Evolutionary conservation across 768 basidiomycete species (phyloP).

Genomic region (Termitomyces sp.): DNA sequence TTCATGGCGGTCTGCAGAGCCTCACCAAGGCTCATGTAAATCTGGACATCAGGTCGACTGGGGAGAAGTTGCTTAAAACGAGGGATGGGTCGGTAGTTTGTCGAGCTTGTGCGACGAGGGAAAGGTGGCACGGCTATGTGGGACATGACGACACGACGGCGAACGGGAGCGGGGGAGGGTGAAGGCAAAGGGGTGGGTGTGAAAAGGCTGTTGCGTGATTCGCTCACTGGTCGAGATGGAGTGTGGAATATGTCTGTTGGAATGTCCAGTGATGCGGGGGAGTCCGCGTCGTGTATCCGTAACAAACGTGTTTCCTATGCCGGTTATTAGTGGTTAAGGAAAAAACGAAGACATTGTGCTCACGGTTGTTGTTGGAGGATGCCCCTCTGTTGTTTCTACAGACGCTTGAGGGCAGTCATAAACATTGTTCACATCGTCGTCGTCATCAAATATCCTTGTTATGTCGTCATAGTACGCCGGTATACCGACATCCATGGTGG

Average conservation of each 20-base stretch:
- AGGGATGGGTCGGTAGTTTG: constrained; percentile 13
- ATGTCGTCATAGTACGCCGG: neutral
- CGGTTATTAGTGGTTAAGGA: neutral
- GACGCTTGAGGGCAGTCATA: neutral
- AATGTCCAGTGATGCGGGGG: neutral
- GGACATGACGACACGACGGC: constrained; percentile 11
- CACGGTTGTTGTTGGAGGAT: neutral
- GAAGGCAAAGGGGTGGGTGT: neutral
- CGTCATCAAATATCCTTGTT: constrained; percentile 3
- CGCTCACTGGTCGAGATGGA: constrained; percentile 6
- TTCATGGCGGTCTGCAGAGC: constrained; percentile 10
- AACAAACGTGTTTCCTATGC: neutral
- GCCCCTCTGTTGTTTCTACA: neutral
- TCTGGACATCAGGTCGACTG: neutral
- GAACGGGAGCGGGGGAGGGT: neutral
- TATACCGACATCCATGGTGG: neutral
- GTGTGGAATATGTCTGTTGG: neutral
- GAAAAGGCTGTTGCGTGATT: constrained; percentile 2
- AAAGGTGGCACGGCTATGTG: constrained; percentile 21
- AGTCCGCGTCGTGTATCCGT: constrained; percentile 9
- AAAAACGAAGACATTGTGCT: neutral
- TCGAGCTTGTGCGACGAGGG: constrained; percentile 2
- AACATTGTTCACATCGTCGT: neutral
- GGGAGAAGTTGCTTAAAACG: neutral
- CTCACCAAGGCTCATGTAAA: constrained; percentile 8